Evolutionary conservation across 306 rosid species (phyloP), one percentile per base, ranked within the genome.

Genomic region (Begonia masoniana): DNA sequence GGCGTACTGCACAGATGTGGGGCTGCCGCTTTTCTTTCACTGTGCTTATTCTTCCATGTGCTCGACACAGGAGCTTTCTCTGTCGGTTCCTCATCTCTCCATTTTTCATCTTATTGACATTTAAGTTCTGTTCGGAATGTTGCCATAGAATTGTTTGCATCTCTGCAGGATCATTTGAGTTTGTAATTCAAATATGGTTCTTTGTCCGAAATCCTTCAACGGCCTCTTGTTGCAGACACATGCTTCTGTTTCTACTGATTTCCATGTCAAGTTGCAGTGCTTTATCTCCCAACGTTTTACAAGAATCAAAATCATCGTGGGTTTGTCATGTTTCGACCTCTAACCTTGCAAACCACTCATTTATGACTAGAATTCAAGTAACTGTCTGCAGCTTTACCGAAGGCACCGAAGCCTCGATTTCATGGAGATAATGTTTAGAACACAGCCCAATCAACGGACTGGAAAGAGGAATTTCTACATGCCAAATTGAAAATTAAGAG

Each of bases 141-240:
- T 52, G 15, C 9, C 5, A n/a, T 16, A 15, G 17, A 15, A 21
- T 12, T 21, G 3, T 62, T 19, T 62, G 12, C 65, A 57, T 61
- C 50, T 31, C 54, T 21, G 3, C 69, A 74, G 57, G 66, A 62
- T 60, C 61, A 60, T 61, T 47, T 60, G 55, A 45, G 26, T 58
- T 52, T 60, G 48, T 35, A 23, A 66, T 61, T 63, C 24, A 68
- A 47, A 66, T 14, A 86, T 91, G 99, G 76, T 79, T 83, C 83
- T 51, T 71, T 83, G 61, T 75, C 88, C 10, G 96, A 96, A 59
- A 60, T 67, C 55, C 68, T 91, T 71, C 99, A 83, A 67, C 68
- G 99, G 6, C 99, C 99, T 41, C 76, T 91, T 14, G 74, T 76
- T 13, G 99, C 99, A 10, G 94, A 94, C 10, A 77, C 81, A 10